Conservation (phyloP, 2,329 filamentous ascomycete genomes). For the Botrytis porri region DNA sequence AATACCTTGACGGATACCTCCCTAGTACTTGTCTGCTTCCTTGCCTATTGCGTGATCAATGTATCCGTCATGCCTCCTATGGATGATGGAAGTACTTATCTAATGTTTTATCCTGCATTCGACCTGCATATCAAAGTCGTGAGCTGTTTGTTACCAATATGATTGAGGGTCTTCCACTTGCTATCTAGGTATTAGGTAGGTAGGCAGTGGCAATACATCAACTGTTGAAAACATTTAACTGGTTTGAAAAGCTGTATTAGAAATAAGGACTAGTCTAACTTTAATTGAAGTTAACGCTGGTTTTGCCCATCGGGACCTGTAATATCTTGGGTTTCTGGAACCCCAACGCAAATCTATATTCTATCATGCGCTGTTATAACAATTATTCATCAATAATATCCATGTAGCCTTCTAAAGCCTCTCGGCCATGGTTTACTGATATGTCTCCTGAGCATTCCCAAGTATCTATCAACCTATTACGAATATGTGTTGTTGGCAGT, state of each 20-base stretch:
- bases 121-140: background rate
- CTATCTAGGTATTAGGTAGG: no score
- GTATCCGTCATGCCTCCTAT: background rate
- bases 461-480: conserved; percentile 35
- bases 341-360: background rate
- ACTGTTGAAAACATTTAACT: background rate
- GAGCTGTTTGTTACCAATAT: background rate
- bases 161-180: background rate
- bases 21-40: background rate
- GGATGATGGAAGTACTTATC: background rate
- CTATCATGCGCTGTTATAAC: background rate
- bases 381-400: conserved; percentile 3
- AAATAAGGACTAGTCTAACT: background rate
- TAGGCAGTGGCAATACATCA: no score
- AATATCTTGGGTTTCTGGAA: background rate
- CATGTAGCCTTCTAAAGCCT: background rate
- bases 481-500: conserved; percentile 40
- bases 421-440: background rate
- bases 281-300: background rate
- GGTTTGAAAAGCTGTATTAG: background rate
- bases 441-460: conserved; percentile 34
- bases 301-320: background rate
- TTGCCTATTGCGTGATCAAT: background rate
- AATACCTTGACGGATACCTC: conserved; percentile 3
- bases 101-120: background rate